These are phyloP conservation scores for Chenopodium suecicum DNA, from an alignment of 148 eudicot species.

Conservation along the genomic window DNA sequence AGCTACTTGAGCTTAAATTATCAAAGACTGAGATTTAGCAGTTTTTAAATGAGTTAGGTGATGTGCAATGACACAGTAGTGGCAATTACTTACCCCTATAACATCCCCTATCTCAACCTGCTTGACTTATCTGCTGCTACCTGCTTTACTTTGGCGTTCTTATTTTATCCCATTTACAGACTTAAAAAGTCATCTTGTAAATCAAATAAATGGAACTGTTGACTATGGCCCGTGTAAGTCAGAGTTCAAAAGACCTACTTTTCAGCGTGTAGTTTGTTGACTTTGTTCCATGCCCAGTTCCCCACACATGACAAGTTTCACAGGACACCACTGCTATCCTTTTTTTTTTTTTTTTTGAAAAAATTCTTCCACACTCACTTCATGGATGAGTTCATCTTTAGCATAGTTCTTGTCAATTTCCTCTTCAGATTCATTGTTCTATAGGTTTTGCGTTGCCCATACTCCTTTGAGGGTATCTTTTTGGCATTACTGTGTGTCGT, in stretches of 20 bases:
- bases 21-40: not conserved
- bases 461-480: no score
- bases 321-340: no score
- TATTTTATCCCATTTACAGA: not conserved
- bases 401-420: no score
- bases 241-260: not conserved
- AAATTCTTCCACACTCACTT: no score
- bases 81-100: not conserved
- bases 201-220: not conserved
- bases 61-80: not conserved
- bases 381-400: no score
- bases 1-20: not conserved
- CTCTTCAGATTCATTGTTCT: no score
- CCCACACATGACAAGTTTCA: no score
- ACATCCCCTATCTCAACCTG: not conserved
- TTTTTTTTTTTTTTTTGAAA: no score
- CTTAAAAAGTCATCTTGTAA: not conserved
- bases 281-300: no score
- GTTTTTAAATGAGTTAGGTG: not conserved
- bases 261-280: no score
- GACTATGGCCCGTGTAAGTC: not conserved
- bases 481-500: no score
- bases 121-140: not conserved
- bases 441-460: no score
- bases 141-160: not conserved